phyloP scores from a whole-genome alignment of 345 rosid genomes.

The Brassica juncea region DNA sequence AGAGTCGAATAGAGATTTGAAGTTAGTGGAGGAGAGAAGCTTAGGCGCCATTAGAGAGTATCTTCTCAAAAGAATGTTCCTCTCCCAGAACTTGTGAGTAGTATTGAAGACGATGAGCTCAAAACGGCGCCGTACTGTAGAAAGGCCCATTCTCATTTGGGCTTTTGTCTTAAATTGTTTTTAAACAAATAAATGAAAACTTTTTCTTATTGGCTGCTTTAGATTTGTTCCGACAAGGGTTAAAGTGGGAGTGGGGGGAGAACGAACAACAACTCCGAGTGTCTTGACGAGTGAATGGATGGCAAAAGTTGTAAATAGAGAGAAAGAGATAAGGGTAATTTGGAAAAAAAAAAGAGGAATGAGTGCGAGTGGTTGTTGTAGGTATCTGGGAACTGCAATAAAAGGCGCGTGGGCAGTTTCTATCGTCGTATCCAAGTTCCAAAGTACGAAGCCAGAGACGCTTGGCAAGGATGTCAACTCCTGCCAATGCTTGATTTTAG shows the following conservation, averaged over 20 bases:
- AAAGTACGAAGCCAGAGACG: no score
- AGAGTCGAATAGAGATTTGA: conserved; percentile 52
- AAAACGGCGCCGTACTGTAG: not conserved
- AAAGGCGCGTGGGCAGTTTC: no score
- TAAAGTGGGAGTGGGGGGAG: not conserved
- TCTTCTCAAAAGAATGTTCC: not conserved
- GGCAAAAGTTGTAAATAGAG: no score
- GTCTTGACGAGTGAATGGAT: no score
- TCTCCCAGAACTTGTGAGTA: not conserved
- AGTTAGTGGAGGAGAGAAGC: conserved; percentile 48
- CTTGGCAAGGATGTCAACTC: no score
- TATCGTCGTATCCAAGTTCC: no score
- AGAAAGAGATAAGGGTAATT: no score
- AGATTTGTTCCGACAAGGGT: not conserved
- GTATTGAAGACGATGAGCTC: not conserved
- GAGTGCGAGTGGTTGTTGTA: no score
- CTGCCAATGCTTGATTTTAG: no score
- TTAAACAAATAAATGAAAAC: not conserved
- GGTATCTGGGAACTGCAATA: no score
- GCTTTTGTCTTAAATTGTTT: not conserved
- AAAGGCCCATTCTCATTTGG: not conserved
- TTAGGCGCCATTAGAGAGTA: conserved; percentile 40
- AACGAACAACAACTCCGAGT: not conserved
- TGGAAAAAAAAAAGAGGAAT: no score
- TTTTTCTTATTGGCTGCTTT: not conserved